These are phyloP conservation scores for Tolypocladium tropicale DNA, from an alignment of 2,329 filamentous ascomycete species.

Conservation along the genomic window DNA sequence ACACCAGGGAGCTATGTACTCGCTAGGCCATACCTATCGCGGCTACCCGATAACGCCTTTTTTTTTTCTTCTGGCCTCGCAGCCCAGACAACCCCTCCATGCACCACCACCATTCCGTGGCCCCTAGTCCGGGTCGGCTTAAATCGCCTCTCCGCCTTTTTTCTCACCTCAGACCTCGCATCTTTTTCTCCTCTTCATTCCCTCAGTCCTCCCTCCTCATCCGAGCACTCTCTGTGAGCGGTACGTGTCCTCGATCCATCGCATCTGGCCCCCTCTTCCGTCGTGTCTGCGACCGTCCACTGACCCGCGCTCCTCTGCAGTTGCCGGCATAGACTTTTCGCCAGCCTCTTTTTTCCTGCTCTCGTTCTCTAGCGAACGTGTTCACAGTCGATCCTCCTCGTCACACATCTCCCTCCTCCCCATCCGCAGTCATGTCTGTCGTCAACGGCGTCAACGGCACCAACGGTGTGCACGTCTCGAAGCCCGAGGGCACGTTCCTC, in stretches of 20 bases:
- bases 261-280: background rate
- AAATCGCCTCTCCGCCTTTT: conserved; percentile 6
- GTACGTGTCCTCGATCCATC: background rate
- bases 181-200: conserved; percentile 1
- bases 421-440: conserved; percentile 41
- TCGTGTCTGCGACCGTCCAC: background rate
- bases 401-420: conserved; percentile 8
- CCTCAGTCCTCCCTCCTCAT: background rate
- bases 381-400: conserved; percentile 6
- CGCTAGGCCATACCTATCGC: accelerated
- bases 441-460: conserved; percentile 37
- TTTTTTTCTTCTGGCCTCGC: background rate
- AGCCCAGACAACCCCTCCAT: conserved; percentile 2
- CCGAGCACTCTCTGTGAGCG: background rate
- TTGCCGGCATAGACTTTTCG: background rate
- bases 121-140: conserved; percentile 3
- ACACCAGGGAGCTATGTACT: background rate
- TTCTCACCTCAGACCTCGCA: conserved; percentile 1
- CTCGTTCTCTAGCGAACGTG: background rate
- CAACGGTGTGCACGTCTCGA: conserved; percentile 24
- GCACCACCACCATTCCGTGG: conserved; percentile 1
- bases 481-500: conserved; percentile 57
- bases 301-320: background rate
- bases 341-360: background rate
- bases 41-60: background rate